Conservation (phyloP, 345 rosid species). For the Trapa bicornis region DNA sequence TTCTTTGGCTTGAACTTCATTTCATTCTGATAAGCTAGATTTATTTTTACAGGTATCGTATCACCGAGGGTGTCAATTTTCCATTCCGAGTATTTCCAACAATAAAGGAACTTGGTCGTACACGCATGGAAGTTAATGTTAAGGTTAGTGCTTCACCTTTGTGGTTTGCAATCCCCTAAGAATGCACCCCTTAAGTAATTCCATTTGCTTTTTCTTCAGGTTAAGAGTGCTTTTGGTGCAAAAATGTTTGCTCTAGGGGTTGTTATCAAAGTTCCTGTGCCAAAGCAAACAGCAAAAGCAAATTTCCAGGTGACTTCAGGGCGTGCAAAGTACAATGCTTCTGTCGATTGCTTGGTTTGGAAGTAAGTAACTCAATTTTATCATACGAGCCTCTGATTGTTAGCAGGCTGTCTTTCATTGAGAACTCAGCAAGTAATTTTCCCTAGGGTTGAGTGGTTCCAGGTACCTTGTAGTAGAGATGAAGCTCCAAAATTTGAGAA, state of each 20-base stretch:
- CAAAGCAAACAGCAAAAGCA: constrained; percentile 96
- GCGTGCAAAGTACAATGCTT: constrained; percentile 91
- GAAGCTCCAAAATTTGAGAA: too few relatives aligned
- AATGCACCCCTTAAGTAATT: constrained; percentile 11
- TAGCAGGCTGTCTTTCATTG: background rate
- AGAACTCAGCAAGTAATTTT: background rate
- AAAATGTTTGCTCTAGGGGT: constrained; percentile 99
- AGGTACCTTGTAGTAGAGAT: too few relatives aligned
- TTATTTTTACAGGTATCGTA: constrained; percentile 55
- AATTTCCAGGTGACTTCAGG: constrained; percentile 96
- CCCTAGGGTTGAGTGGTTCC: background rate
- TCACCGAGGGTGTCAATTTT: constrained; percentile 95
- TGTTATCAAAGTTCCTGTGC: constrained; percentile 94
- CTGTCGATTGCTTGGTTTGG: constrained; percentile 97
- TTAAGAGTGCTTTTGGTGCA: constrained; percentile 98
- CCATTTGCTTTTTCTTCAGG: constrained; percentile 36
- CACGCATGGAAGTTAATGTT: constrained; percentile 99
- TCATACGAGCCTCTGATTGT: background rate
- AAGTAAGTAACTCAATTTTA: constrained; percentile 48
- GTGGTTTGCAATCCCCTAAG: constrained; percentile 14
- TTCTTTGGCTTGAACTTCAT: background rate
- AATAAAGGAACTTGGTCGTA: constrained; percentile 95
- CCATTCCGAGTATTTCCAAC: constrained; percentile 97
- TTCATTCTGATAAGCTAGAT: constrained; percentile 2
- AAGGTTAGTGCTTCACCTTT: constrained; percentile 37